phyloP scores from a whole-genome alignment of 2,329 filamentous ascomycete genomes.

The Alternaria arborescens region DNA sequence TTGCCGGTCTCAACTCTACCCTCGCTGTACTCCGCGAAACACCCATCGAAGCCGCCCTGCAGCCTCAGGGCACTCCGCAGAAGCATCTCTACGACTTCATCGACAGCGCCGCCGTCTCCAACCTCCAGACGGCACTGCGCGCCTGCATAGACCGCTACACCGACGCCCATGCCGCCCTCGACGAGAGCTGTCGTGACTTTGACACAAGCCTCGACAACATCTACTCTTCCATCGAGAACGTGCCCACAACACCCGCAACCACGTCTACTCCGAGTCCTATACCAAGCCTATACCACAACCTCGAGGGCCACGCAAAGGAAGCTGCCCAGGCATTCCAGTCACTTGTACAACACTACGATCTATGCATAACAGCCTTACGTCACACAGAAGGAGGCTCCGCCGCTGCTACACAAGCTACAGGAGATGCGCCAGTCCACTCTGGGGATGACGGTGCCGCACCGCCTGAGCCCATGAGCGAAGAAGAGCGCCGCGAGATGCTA shows the following conservation, averaged over 20 bases:
- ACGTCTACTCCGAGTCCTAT: slow-evolving; percentile 51
- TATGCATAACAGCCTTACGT: slow-evolving; percentile 89
- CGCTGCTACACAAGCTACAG: slow-evolving; percentile 55
- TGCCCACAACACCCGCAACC: slow-evolving; percentile 42
- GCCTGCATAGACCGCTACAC: slow-evolving; percentile 75
- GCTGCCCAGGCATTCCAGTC: slow-evolving; percentile 85
- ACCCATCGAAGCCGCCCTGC: slow-evolving; percentile 69
- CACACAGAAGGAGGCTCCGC: slow-evolving; percentile 75
- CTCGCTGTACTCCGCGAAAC: slow-evolving; percentile 71
- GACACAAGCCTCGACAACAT: slow-evolving; percentile 70
- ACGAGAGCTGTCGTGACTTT: slow-evolving; percentile 68
- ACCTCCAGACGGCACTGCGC: slow-evolving; percentile 72
- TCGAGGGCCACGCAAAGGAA: slow-evolving; percentile 78
- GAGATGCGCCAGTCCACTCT: slow-evolving; percentile 44
- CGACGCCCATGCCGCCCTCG: slow-evolving; percentile 69
- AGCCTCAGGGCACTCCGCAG: slow-evolving; percentile 59
- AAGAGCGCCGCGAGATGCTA: slow-evolving; percentile 84
- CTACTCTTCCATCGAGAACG: slow-evolving; percentile 45
- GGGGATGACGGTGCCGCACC: slow-evolving; percentile 49
- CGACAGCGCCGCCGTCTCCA: slow-evolving; percentile 73
- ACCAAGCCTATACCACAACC: slow-evolving; percentile 57
- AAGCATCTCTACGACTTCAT: slow-evolving; percentile 79
- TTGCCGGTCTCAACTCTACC: slow-evolving; percentile 70
- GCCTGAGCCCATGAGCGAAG: slow-evolving; percentile 75
- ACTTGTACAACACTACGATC: slow-evolving; percentile 87